Evolutionary conservation across 1,284 basidiomycete genomes (phyloP).

Genomic region (Vanrija sp.): DNA sequence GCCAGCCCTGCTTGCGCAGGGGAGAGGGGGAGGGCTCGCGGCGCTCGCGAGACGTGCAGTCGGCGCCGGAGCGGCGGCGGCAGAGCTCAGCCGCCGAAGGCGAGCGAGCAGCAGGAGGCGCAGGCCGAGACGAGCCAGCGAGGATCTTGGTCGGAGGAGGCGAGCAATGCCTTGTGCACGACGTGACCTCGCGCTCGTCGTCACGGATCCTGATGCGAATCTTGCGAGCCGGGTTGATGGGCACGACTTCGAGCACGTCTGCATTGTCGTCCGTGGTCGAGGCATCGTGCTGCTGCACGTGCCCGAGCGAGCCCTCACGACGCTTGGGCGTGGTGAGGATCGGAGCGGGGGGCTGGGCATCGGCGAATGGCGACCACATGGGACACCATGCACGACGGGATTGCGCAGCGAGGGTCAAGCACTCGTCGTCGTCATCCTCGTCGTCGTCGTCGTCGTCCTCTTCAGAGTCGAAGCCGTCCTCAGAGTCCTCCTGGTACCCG

Average conservation of each 20-base stretch:
- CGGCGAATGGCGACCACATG: no score
- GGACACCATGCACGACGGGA: no score
- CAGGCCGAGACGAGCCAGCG: background rate
- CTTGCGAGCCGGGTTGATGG: background rate
- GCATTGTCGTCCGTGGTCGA: conserved; percentile 10
- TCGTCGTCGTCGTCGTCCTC: conserved; percentile 6
- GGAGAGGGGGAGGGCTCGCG: background rate
- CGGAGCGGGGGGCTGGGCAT: conserved; percentile 2
- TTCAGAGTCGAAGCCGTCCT: conserved; percentile 21
- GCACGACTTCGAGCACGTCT: background rate
- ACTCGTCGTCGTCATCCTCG: no score
- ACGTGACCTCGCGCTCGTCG: conserved; percentile 2
- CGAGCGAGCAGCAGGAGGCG: conserved; percentile 29
- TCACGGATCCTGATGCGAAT: conserved; percentile 14
- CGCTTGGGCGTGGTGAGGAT: conserved; percentile 4
- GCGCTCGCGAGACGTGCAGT: background rate
- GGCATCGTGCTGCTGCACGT: background rate
- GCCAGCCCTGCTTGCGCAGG: conserved; percentile 4
- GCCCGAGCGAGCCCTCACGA: no score
- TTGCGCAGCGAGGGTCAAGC: no score
- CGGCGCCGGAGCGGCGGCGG: conserved; percentile 14
- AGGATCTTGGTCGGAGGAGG: conserved; percentile 21
- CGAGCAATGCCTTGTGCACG: conserved; percentile 26
- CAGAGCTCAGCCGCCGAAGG: conserved; percentile 30
- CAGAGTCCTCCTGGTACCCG: conserved; percentile 21